Conservation (phyloP, 306 rosid genomes). For the Quercus glauca region DNA sequence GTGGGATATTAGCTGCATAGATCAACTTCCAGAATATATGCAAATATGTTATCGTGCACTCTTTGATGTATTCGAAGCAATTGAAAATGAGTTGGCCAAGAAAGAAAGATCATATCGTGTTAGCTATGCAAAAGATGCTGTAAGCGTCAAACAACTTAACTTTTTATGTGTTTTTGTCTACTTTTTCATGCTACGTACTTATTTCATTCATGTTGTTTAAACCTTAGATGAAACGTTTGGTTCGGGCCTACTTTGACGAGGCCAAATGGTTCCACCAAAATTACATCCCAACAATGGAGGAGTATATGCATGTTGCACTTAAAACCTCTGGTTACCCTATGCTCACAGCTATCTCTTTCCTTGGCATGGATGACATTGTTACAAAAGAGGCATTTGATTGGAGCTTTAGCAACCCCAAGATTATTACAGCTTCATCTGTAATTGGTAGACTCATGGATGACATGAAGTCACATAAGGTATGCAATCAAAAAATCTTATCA, state of each 20-base stretch:
- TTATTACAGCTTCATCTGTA: conserved; percentile 12
- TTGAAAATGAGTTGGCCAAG: conserved; percentile 20
- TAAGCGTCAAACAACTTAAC: neutral
- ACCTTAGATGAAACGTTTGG: conserved; percentile 6
- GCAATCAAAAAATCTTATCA: no score
- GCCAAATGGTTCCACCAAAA: conserved; percentile 30
- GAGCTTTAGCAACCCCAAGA: conserved; percentile 24
- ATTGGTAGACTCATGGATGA: conserved; percentile 32
- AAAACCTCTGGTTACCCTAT: neutral
- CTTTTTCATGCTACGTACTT: no score
- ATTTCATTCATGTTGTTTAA: no score
- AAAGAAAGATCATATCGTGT: conserved; percentile 17
- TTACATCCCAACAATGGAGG: conserved; percentile 34
- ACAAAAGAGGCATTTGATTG: conserved; percentile 35
- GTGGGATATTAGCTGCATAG: neutral
- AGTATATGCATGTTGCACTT: conserved; percentile 26
- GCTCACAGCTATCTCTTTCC: neutral
- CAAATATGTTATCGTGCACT: neutral
- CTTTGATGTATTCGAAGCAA: conserved; percentile 16
- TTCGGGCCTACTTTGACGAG: conserved; percentile 22
- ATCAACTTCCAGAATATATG: conserved; percentile 15
- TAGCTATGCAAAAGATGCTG: conserved; percentile 24
- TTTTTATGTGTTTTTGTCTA: no score
- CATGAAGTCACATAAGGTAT: conserved; percentile 34
- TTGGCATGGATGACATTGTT: conserved; percentile 21